Evolutionary conservation across 2,329 filamentous ascomycete genomes (phyloP).

Genomic region (Dothistroma pini): DNA sequence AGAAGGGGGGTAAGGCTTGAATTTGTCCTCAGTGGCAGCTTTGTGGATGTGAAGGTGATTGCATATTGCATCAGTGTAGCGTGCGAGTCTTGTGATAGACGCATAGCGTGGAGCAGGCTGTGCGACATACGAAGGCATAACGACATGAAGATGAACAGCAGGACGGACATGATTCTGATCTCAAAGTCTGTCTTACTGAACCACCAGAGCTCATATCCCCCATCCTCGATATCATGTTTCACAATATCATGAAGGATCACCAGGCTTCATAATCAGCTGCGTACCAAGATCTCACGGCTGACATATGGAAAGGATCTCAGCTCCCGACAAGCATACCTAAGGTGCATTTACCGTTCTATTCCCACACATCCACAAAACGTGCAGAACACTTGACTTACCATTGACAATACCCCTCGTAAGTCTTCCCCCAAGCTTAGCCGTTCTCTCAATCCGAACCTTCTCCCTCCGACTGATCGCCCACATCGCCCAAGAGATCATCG

Average conservation of each 20-base stretch:
- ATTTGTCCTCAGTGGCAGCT: not conserved
- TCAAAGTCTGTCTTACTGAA: not conserved
- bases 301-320: not conserved
- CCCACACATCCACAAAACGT: no score
- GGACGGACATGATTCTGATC: not conserved
- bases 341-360: not conserved
- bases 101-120: conserved; percentile 14
- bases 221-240: not conserved
- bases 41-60: conserved; percentile 3
- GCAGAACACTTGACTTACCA: not conserved
- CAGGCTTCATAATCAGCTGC: not conserved
- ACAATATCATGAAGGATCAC: not conserved
- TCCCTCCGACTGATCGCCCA: conserved; percentile 19
- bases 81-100: conserved; percentile 11
- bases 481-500: conserved; percentile 14
- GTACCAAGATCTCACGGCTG: not conserved
- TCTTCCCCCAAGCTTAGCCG: not conserved
- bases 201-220: not conserved
- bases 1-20: conserved; percentile 43
- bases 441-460: conserved; percentile 7
- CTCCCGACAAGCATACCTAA: not conserved
- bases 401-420: not conserved
- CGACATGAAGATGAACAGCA: not conserved
- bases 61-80: conserved; percentile 3
- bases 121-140: not conserved